These are phyloP conservation scores for Globisporangium abappressorium DNA, from an alignment of 352 stramenopile genomes.

Conservation along the genomic window DNA sequence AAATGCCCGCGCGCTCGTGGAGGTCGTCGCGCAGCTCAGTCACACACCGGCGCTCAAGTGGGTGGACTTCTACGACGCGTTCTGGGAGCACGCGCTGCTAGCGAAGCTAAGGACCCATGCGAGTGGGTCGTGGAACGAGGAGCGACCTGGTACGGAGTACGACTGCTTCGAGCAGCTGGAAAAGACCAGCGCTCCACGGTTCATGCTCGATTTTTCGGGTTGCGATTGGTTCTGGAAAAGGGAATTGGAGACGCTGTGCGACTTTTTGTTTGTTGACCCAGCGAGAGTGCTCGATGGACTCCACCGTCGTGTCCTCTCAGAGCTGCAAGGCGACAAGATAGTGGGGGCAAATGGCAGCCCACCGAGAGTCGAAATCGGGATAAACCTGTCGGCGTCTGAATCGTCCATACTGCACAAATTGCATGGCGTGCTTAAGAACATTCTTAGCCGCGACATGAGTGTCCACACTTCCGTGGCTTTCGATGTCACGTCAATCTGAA, in stretches of 20 bases:
- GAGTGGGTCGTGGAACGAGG: background rate
- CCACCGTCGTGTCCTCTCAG: background rate
- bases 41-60: background rate
- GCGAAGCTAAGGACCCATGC: background rate
- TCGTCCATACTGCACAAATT: background rate
- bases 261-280: too few species aligned
- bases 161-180: constrained; percentile 1
- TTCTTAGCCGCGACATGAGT: background rate
- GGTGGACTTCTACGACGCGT: constrained; percentile 2
- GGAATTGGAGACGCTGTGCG: too few species aligned
- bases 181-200: background rate
- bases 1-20: background rate
- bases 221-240: too few species aligned
- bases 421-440: background rate
- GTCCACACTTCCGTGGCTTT: too few species aligned
- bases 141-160: background rate
- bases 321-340: background rate
- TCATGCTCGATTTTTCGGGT: background rate
- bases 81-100: background rate
- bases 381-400: too few species aligned
- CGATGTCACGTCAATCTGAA: constrained; percentile 2
- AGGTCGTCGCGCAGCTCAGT: background rate
- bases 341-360: too few species aligned
- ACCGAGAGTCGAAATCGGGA: too few species aligned
- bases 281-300: background rate